phyloP scores from a whole-genome alignment of 176 grass and related monocot species.

The Poa pratensis region DNA sequence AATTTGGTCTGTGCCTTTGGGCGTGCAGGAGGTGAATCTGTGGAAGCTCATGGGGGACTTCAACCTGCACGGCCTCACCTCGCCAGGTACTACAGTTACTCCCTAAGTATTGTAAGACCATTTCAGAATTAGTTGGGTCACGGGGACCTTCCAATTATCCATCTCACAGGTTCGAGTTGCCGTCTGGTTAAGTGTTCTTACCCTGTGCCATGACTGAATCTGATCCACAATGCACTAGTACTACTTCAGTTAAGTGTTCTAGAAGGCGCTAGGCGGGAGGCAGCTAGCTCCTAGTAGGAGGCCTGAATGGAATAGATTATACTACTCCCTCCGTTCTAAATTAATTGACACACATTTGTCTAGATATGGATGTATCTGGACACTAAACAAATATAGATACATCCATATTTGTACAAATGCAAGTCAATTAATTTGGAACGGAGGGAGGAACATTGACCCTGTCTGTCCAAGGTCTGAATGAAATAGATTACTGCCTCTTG shows the following conservation, averaged over 20 bases:
- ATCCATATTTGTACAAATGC: too few species aligned
- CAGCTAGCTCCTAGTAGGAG: too few species aligned
- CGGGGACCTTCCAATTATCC: neutral
- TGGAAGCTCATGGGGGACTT: conserved; percentile 98
- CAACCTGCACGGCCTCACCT: conserved; percentile 93
- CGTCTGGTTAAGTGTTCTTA: neutral
- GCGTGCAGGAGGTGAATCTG: conserved; percentile 63
- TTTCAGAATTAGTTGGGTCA: neutral
- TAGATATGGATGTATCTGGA: too few species aligned
- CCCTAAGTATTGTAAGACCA: neutral
- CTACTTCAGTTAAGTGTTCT: neutral
- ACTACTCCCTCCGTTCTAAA: too few species aligned
- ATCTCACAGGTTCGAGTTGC: neutral
- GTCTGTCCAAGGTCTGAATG: neutral
- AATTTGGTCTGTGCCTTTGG: neutral
- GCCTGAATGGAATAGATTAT: too few species aligned
- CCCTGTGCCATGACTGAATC: neutral
- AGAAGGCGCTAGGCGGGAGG: too few species aligned
- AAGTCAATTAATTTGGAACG: too few species aligned
- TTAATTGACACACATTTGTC: too few species aligned
- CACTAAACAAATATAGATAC: too few species aligned
- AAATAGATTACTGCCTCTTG: neutral
- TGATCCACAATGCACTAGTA: neutral
- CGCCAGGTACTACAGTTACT: conserved; percentile 47
- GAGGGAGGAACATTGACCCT: neutral